Evolutionary conservation across 768 basidiomycete species (phyloP).

Genomic region (Russula sp.): DNA sequence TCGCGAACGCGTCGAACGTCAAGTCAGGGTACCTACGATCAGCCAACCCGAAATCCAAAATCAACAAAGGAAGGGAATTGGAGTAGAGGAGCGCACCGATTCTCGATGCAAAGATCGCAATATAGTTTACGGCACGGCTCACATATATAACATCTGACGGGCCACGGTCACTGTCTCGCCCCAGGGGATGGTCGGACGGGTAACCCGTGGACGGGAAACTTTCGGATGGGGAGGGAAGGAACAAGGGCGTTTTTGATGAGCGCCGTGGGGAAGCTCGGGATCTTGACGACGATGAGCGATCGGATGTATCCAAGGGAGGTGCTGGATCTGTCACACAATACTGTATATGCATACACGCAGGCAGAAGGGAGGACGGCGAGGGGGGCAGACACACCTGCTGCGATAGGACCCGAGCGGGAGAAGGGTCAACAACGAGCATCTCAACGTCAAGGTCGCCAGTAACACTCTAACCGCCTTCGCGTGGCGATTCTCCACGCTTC

Average conservation of each 20-base stretch:
- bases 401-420: neutral
- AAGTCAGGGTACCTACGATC: conserved; percentile 36
- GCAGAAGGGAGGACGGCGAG: neutral
- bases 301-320: neutral
- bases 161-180: neutral
- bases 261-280: neutral
- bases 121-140: too few relatives aligned
- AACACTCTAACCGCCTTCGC: neutral
- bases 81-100: too few relatives aligned
- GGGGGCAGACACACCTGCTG: conserved; percentile 4
- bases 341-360: neutral
- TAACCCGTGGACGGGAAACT: neutral
- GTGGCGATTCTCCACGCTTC: neutral
- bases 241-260: conserved; percentile 3
- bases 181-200: neutral
- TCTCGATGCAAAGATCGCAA: too few relatives aligned
- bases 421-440: neutral
- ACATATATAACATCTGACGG: conserved; percentile 6
- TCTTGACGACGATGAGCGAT: neutral
- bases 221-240: conserved; percentile 12
- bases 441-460: neutral
- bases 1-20: conserved; percentile 31
- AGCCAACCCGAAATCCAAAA: neutral
- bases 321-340: neutral
- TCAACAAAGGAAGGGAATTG: neutral